phyloP scores from a whole-genome alignment of 768 basidiomycete species.

The Coprinopsis strossmayeri region DNA sequence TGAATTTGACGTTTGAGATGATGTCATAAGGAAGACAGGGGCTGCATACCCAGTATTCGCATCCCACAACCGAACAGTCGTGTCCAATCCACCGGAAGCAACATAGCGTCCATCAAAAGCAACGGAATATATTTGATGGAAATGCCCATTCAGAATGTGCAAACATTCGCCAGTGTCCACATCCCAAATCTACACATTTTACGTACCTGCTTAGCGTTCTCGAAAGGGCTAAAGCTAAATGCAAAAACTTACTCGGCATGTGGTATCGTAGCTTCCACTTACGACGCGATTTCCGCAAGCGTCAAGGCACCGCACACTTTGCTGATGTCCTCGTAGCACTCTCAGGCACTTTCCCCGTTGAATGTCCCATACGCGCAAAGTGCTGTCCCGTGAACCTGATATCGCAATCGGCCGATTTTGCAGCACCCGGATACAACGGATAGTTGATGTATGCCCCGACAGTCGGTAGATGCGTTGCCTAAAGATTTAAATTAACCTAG shows the following conservation, averaged over 20 bases:
- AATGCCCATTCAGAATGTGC: slow-evolving; percentile 76
- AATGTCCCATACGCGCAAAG: slow-evolving; percentile 90
- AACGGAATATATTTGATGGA: slow-evolving; percentile 85
- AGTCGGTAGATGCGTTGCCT: slow-evolving; percentile 73
- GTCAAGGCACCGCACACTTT: slow-evolving; percentile 85
- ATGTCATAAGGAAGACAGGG: not conserved
- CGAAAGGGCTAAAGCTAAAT: not conserved
- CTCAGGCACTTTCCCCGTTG: slow-evolving; percentile 64
- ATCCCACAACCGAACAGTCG: slow-evolving; percentile 90
- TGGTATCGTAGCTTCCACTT: slow-evolving; percentile 91
- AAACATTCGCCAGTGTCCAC: slow-evolving; percentile 85
- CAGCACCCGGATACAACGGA: slow-evolving; percentile 84
- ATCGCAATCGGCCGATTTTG: slow-evolving; percentile 86
- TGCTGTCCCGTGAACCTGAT: slow-evolving; percentile 82
- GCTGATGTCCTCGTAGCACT: slow-evolving; percentile 67
- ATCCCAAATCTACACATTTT: slow-evolving; percentile 77
- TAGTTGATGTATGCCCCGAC: slow-evolving; percentile 81
- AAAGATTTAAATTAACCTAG: not conserved
- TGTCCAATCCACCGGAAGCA: slow-evolving; percentile 87
- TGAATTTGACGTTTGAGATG: slow-evolving; percentile 2
- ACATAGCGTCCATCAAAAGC: slow-evolving; percentile 82
- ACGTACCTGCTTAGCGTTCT: not conserved
- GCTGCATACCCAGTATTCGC: slow-evolving; percentile 69
- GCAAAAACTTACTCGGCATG: slow-evolving; percentile 56
- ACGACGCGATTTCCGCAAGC: slow-evolving; percentile 79